phyloP scores from a whole-genome alignment of 306 rosid genomes.

The Pterocarpus macrocarpus region DNA sequence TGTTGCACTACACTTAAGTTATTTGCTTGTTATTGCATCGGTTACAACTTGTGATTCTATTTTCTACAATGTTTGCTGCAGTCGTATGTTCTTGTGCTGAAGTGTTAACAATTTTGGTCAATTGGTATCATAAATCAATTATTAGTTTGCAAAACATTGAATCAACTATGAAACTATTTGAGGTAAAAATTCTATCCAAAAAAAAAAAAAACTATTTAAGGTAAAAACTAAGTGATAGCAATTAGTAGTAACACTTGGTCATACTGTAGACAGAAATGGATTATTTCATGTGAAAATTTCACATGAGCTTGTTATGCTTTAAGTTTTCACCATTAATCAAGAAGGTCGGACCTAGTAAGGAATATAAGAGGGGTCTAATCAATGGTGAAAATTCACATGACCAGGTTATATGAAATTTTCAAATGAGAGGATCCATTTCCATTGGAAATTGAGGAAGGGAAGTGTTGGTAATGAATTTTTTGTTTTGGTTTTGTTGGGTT shows the following conservation, averaged over 20 bases:
- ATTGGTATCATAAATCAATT: constrained; percentile 2
- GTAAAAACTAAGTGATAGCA: neutral
- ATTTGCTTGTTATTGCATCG: neutral
- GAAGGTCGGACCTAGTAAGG: no score
- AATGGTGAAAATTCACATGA: no score
- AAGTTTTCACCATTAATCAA: no score
- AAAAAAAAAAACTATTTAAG: neutral
- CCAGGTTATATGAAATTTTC: no score
- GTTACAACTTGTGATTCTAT: constrained; percentile 33
- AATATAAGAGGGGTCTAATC: no score
- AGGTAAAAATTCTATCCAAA: neutral
- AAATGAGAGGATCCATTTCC: neutral
- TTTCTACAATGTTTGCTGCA: constrained; percentile 24
- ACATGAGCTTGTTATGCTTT: no score
- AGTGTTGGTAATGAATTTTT: neutral
- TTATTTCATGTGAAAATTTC: no score
- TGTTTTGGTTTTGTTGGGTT: neutral
- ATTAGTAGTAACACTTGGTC: neutral
- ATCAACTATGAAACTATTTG: neutral
- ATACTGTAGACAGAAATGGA: neutral
- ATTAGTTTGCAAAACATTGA: neutral
- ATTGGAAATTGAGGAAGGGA: neutral
- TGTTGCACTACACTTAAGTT: constrained; percentile 46
- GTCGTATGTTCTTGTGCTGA: neutral
- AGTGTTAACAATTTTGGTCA: neutral